These are phyloP conservation scores for Physaria fendleri DNA, from an alignment of 345 rosid species.

Conservation along the genomic window DNA sequence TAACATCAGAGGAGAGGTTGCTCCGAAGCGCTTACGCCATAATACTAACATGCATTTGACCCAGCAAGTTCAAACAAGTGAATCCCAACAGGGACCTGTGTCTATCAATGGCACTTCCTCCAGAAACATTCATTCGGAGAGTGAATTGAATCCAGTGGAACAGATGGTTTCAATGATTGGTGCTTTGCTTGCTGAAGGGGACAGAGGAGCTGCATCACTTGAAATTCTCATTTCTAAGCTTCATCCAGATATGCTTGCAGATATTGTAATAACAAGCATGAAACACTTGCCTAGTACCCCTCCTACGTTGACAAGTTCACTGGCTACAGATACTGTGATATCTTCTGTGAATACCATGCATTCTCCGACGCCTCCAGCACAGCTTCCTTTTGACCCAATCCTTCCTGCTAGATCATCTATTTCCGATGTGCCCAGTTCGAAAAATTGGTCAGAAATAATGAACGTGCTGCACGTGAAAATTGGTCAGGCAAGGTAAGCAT, in stretches of 20 bases:
- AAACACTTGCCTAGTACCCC: conserved; percentile 75
- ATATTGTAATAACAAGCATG: conserved; percentile 93
- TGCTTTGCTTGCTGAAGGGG: conserved; percentile 99
- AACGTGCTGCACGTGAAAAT: conserved; percentile 80
- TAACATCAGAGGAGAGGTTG: conserved; percentile 48
- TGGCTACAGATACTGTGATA: conserved; percentile 38
- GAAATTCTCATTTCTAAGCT: conserved; percentile 84
- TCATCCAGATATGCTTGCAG: conserved; percentile 96
- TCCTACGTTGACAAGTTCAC: conserved; percentile 51
- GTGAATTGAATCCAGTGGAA: conserved; percentile 80
- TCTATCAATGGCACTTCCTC: conserved; percentile 52
- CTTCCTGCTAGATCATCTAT: conserved; percentile 33
- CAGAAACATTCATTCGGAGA: conserved; percentile 42
- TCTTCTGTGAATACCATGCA: conserved; percentile 35
- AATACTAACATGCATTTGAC: conserved; percentile 36
- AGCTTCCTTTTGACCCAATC: conserved; percentile 35
- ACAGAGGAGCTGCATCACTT: conserved; percentile 94
- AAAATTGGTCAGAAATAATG: conserved; percentile 68
- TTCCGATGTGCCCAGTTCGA: conserved; percentile 68
- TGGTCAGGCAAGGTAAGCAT: conserved; percentile 67
- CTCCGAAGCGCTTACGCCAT: conserved; percentile 54
- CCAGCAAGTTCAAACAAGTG: conserved; percentile 41
- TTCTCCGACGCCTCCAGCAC: conserved; percentile 40
- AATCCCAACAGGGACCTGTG: conserved; percentile 41
- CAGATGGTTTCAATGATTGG: conserved; percentile 98